Base-by-base conservation (phyloP, 805 yeast species). In the Suhomyces sp. region DNA sequence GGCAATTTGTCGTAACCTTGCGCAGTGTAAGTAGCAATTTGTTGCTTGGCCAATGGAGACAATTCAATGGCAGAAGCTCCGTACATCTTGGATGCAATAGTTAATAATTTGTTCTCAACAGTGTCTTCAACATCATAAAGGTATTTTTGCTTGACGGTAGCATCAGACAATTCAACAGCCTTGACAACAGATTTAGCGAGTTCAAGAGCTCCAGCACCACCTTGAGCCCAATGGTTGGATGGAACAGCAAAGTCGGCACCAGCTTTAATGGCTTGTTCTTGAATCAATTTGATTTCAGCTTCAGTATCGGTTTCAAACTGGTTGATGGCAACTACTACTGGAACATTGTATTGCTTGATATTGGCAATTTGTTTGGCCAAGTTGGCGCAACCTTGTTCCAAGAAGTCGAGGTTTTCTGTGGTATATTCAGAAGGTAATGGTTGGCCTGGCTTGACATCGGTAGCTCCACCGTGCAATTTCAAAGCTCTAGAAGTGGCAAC, bases 401-500 rank as follows among this genome's bases (percentile, higher is more conserved):
- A 77, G 55, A 81, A 72, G 23, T 83, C 95, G 38, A 84, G 76
- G 61, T 88, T 83, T 67, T 90, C 96, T 43, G 78, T 72, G 28
- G 77, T 66, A 67, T 91, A 91, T 52, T 77, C 96, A 23, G 68
- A 71, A 22, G 98, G 95, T 50, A 91, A 73, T 25, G 88, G 75
- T 49, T 79, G 83, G 40, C 97, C 98, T 12, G 98, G 96, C 56
- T 87, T 87, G 42, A 91, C 97, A 51, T 87, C 95, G 12, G 97
- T 90, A 32, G 95, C 98, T 45, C 97, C 98, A 42, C 98, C 98
- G 58, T 91, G 98, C 38, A 87, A 79, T 65, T 91, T 91, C 63
- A 91, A 77, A n/a, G 98, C 98, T 57, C 97, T 76, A 3, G 91
- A 93, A 21, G 98, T 91, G 24, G 97, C 96, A 39, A 91, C 98